Conservation (phyloP, 345 rosid genomes). For the Sonneratia alba region DNA sequence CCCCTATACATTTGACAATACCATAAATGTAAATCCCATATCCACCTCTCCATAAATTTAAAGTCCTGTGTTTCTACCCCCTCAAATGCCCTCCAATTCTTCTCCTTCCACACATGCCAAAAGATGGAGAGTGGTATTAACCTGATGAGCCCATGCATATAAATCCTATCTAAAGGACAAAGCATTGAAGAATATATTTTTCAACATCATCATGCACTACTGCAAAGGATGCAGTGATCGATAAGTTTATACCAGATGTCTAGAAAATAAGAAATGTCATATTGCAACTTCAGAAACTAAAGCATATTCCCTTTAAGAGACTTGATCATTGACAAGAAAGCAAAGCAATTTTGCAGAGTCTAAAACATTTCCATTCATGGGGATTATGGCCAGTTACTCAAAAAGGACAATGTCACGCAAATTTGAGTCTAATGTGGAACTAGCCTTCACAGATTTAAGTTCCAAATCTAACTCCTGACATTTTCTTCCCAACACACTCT, state of each 20-base stretch:
- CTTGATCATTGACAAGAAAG: no score
- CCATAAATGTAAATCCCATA: no score
- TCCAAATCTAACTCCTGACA: neutral
- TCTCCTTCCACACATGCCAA: no score
- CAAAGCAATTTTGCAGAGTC: neutral
- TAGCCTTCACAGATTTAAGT: neutral
- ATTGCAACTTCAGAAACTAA: neutral
- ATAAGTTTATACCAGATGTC: neutral
- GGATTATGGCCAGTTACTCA: neutral
- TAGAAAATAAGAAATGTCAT: neutral
- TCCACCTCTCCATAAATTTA: no score
- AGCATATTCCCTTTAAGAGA: neutral
- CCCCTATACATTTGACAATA: no score
- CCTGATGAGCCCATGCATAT: neutral
- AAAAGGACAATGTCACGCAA: neutral
- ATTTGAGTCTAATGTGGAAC: neutral
- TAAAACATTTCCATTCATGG: neutral
- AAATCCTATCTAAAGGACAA: neutral
- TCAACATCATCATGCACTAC: neutral
- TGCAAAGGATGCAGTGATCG: no score
- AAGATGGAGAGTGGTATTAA: no score
- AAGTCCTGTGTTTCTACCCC: no score
- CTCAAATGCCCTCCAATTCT: no score
- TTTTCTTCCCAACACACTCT: neutral
- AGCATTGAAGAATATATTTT: neutral